A percentile compares a stretch with the other conserved stretches of the same genome.
These are phyloP conservation scores for Zopfia rhizophila DNA, from an alignment of 2,329 filamentous ascomycete species.

Conservation along the genomic window DNA sequence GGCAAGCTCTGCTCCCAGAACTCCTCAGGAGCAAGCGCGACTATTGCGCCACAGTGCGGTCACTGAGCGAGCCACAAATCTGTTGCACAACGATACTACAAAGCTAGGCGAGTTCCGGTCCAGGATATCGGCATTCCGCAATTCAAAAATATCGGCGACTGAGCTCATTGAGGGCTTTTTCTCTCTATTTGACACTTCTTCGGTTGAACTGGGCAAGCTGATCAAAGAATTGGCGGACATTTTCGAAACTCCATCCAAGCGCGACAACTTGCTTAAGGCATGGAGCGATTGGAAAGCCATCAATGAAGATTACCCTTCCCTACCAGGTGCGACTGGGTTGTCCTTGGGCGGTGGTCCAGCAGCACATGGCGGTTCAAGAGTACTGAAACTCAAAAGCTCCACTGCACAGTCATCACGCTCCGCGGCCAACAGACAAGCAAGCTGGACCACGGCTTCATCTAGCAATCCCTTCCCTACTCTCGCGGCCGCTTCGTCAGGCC, in stretches of 20 bases:
- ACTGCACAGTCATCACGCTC: conserved; percentile 74
- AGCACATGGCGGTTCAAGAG: conserved; percentile 68
- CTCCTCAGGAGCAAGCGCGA: conserved; percentile 83
- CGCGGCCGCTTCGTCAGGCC: conserved; percentile 35
- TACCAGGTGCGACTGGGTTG: conserved; percentile 71
- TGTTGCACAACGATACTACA: conserved; percentile 78
- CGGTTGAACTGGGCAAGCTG: conserved; percentile 84
- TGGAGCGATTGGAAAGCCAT: conserved; percentile 97
- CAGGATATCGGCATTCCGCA: conserved; percentile 81
- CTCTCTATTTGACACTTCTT: conserved; percentile 82
- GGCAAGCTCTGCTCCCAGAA: conserved; percentile 45
- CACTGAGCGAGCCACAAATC: conserved; percentile 82
- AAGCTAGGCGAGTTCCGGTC: conserved; percentile 83
- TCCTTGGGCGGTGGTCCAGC: conserved; percentile 48
- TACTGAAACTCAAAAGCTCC: conserved; percentile 75
- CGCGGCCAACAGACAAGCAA: conserved; percentile 65
- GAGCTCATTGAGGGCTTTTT: conserved; percentile 90
- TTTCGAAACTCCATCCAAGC: conserved; percentile 84
- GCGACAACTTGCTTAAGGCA: conserved; percentile 77
- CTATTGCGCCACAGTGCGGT: conserved; percentile 84
- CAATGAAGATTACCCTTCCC: conserved; percentile 92
- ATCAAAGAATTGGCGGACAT: conserved; percentile 92
- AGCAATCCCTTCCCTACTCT: conserved; percentile 46
- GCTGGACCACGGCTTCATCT: conserved; percentile 63
- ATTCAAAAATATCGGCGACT: conserved; percentile 73